Evolutionary conservation across 1,284 basidiomycete genomes (phyloP), one percentile per base, ranked within the genome.

Genomic region (Meira miltonrushii): DNA sequence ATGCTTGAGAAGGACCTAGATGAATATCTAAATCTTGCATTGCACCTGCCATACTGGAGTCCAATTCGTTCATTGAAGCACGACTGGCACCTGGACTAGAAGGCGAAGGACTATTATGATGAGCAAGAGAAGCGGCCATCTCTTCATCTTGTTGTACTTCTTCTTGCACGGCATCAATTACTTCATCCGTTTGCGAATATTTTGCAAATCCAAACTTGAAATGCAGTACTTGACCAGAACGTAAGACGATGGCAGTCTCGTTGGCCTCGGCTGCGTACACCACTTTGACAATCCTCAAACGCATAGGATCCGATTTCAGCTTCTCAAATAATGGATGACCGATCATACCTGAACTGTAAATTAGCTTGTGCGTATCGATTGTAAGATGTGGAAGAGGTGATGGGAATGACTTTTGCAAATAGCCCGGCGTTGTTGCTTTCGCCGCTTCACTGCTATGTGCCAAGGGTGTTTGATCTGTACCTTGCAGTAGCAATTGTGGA

Each of bases 341-440:
- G n/a, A 51, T 38, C 59, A 65, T 62, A 13, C 56, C 52, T 10
- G 62, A 58, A 40, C 61, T 57, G n/a, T 58, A 47, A 47, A 75
- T 52, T 2, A 68, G 52, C 10, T 44, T 41, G 8, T 61, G 65
- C 7, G 62, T 53, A 5, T 59, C 55, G 44, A 75, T 65, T 9
- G 74, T 72, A n/a, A 76, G 64, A 19, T 75, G 67, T 25, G 71
- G 64, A 21, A 76, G 62, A 37, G 72, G 66, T 40, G 60, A 61
- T 1, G 74, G 74, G 38, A 76, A 76, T 15, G 67, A 57, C 13
- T 56, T 54, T 37, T 66, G 40, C 48, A 76, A 59, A 13, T 48
- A 25, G 17, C 21, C 21, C 53, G 38, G 5, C 47, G 12, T 66
- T 62, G 10, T 4, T 33, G 28, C 28, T 33, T 33, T 33, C 8